Evolutionary conservation across 1,284 basidiomycete genomes (phyloP).

Genomic region (Puccinia polysora): DNA sequence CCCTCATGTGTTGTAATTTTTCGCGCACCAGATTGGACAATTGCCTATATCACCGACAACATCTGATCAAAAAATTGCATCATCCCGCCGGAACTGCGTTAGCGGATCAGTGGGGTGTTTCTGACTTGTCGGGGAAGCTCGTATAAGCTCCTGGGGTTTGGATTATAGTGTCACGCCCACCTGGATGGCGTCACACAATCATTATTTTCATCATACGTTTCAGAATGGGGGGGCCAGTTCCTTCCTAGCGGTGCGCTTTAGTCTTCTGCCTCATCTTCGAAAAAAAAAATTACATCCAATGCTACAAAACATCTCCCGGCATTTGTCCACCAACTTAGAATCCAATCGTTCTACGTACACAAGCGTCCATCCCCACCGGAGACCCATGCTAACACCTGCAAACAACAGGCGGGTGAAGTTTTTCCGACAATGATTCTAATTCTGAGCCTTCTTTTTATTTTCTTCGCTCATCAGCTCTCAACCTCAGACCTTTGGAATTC

Average conservation of each 20-base stretch:
- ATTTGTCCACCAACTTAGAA: background rate
- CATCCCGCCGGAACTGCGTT: no score
- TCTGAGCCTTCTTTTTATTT: background rate
- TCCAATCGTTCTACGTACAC: background rate
- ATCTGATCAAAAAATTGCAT: no score
- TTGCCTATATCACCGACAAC: no score
- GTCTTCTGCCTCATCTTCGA: background rate
- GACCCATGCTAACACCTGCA: no score
- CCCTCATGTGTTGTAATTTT: no score
- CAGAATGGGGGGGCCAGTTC: slow-evolving; percentile 2
- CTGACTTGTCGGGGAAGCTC: slow-evolving; percentile 6
- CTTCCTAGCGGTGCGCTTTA: background rate
- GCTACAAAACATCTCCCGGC: background rate
- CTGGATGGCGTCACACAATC: background rate
- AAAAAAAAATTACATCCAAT: background rate
- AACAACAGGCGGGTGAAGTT: background rate
- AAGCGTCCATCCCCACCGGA: no score
- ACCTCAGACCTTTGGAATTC: background rate
- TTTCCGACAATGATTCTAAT: background rate
- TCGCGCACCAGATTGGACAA: no score
- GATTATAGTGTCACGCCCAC: background rate
- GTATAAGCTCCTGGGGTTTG: background rate
- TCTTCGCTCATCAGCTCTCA: background rate
- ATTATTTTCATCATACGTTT: slow-evolving; percentile 16
- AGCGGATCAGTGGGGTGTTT: no score